phyloP scores from a whole-genome alignment of 345 rosid genomes.

The Murraya paniculata region DNA sequence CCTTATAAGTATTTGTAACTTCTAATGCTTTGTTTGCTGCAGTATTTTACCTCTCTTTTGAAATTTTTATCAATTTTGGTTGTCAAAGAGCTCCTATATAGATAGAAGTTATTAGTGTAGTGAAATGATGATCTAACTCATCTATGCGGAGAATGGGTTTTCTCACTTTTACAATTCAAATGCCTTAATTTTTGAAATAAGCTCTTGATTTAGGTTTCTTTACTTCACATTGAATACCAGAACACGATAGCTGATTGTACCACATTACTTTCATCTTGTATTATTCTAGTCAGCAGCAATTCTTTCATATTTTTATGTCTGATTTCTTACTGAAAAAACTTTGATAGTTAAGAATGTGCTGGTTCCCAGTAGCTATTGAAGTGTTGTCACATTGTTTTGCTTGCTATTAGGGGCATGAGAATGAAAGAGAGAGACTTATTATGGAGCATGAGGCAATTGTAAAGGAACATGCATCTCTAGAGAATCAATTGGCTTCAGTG shows the following conservation, averaged over 20 bases:
- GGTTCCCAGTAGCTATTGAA: conserved; percentile 5
- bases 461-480: conserved; percentile 63
- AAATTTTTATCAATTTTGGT: background rate
- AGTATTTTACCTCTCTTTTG: background rate
- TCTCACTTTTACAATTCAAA: background rate
- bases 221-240: background rate
- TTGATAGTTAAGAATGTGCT: background rate
- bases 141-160: background rate
- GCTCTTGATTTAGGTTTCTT: background rate
- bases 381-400: conserved; percentile 17
- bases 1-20: background rate
- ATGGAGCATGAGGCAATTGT: conserved; percentile 84
- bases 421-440: conserved; percentile 71
- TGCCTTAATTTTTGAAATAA: background rate
- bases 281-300: background rate
- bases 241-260: background rate
- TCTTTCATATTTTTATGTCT: background rate
- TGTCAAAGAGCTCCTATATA: background rate
- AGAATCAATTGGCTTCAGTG: conserved; percentile 65
- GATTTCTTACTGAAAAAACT: background rate
- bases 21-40: background rate
- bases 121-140: background rate
- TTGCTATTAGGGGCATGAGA: conserved; percentile 57
- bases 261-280: background rate
- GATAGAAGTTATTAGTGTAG: background rate